A percentile compares a stretch with the other conserved stretches of the same genome.
Evolutionary conservation across 768 basidiomycete species (phyloP).

Genomic region (Nevesoporus exiguus): DNA sequence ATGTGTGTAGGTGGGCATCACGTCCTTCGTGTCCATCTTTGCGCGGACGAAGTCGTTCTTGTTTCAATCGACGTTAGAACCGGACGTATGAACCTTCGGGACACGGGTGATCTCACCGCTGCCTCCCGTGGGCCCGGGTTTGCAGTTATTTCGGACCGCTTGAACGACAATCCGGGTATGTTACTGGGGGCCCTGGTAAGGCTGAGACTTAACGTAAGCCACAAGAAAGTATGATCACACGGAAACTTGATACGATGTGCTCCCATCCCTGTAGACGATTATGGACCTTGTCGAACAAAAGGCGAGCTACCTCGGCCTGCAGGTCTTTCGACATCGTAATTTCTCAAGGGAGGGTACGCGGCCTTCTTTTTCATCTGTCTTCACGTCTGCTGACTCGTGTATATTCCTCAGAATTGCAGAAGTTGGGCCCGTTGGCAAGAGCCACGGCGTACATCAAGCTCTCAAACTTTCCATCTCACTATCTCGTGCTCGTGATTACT

Average conservation of each 20-base stretch:
- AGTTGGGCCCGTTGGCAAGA: conserved; percentile 63
- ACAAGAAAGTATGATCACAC: neutral
- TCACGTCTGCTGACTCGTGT: neutral
- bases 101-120: conserved; percentile 77
- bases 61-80: conserved; percentile 79
- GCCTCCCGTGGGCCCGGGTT: conserved; percentile 71
- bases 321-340: conserved; percentile 65
- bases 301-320: conserved; percentile 80
- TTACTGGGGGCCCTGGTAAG: conserved; percentile 55
- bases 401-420: conserved; percentile 52
- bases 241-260: neutral
- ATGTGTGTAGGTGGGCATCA: conserved; percentile 45
- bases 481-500: conserved; percentile 79
- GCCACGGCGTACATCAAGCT: conserved; percentile 75
- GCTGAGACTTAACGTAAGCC: conserved; percentile 61
- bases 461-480: conserved; percentile 72
- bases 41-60: conserved; percentile 71
- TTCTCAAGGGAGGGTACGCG: conserved; percentile 58
- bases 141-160: conserved; percentile 47
- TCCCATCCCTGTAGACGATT: conserved; percentile 60
- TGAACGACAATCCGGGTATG: conserved; percentile 68
- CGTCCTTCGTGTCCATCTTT: conserved; percentile 66
- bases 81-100: conserved; percentile 72
- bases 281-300: conserved; percentile 80
- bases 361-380: neutral